Base-by-base conservation (phyloP, 2,329 filamentous ascomycete genomes). In the Claviceps africana region DNA sequence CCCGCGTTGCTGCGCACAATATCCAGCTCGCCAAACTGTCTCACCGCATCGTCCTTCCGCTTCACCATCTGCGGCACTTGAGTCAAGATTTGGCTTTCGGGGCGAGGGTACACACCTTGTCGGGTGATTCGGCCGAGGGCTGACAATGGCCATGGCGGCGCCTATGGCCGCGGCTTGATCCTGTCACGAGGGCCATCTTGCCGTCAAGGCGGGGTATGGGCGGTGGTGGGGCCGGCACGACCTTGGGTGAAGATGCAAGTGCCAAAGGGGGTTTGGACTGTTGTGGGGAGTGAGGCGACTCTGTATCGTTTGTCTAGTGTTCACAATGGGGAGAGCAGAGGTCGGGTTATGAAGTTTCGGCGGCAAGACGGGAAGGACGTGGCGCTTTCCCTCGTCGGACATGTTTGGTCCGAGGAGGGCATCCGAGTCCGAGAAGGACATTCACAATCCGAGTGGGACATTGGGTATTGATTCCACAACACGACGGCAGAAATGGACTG, bases 1-100 rank as follows among this genome's bases (percentile, higher is more conserved):
- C 82, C 82, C 46, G 77, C 80, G 74, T 86, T 86, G 63, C 79
- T 84, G 73, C 78, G 80, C 61, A 83, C 82, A 59, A 86, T 83
- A 69, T 86, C 73, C 62, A 86, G 73, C 65, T 79, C 75, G 66
- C 82, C 82, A 62, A 81, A 87, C 65, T 78, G 72, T 59, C 71
- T 69, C 56, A 81, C 72, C 51, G 81, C 81, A 62, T 83, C 67
- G 53, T 77, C 73, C 71, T 87, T 85, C 59, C 87, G 70, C 54
- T 68, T 66, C 51, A 76, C 72, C 58, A 82, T 86, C 67, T 86
- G 72, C 54, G 74, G 66, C 46, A 84, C 76, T 55, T 84, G 72
- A n/a, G n/a, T 57, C 78, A 74, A 53, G 87, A 77, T 69, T 88
- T 83, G 59, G 83, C 84, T 70, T 82, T 76, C 69, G 86, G 71